Evolutionary conservation across 2,329 filamentous ascomycete species (phyloP), one percentile per base, ranked within the genome.

Genomic region (Fusarium sp.): DNA sequence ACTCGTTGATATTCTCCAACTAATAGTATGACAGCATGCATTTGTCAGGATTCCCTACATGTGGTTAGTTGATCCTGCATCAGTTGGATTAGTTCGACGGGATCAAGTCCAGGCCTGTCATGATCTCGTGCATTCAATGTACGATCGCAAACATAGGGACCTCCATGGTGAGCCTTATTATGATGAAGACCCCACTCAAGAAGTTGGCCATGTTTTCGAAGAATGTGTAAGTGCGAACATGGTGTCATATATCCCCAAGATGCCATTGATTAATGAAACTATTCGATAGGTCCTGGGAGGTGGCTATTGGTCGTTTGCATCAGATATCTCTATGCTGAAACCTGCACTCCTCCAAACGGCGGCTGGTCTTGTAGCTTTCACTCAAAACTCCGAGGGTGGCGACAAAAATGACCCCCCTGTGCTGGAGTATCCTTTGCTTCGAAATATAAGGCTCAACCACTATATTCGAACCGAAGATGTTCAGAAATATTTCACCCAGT

Each of bases 181-280:
- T 55, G 72, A 79, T 24, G 32, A 77, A 22, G 78, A 81, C 38
- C 54, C 62, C 20, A 32, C 36, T 6, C 24, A 38, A 20, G 80
- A 81, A 45, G 57, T 71, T 47, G 80, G 80, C 3, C 73, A 75
- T 57, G 70, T 72, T n/a, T 77, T 73, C 41, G 77, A 80, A 50
- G 67, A n/a, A 17, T 58, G 72, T 39, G 66, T 69, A 53, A 70
- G 68, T 39, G 42, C 17, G 14, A 20, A 14, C n/a, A 32, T 38
- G 12, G 17, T 53, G 28, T 8, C 20, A 26, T 42, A 36, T 20
- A 51, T n/a, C 26, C 32, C 20, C 36, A 32, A 28, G 12, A 41
- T n/a, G 26, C 4, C 44, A n/a, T 36, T 39, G 13, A 39, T 39
- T 39, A 15, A 38, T 8, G 57, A 17, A 32, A 45, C 15, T 15